Evolutionary conservation across 1,284 basidiomycete genomes (phyloP), one percentile per base, ranked within the genome.

Genomic region (Meripilus lineatus): DNA sequence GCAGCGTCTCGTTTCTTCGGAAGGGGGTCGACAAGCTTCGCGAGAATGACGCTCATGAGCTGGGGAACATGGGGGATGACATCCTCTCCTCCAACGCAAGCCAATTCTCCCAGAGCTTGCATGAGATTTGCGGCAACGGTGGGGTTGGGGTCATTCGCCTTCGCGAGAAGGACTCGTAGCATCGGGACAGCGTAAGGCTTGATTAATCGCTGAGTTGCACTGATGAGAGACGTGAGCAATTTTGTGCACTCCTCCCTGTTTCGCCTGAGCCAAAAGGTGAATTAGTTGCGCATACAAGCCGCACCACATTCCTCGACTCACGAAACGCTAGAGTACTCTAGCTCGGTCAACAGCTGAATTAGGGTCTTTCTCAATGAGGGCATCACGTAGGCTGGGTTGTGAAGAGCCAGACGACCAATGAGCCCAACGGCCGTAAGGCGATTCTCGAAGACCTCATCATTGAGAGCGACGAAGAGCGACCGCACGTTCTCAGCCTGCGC

Each of bases 331-430:
- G 95, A 93, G 61, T 98, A 99, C 66, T 99, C 95, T 38, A 99
- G 71, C 66, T 99, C 96, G 0, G 96, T 99, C 43, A 99, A 74
- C 6, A 99, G 79, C 62, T 99, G 95, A 48, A 99, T 97, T 45
- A 99, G 73, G 2, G 94, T 89, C 65, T 99, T 99, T 42, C 96
- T 79, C 30, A 99, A 70, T 5, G 93, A 95, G 3, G 96, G 95
- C 89, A 99, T 98, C 25, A 99, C 94, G 68, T 98, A 97, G 28
- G 96, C 96, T 0, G 96, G 96, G 58, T 99, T 99, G 68, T 97
- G 90, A 58, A 86, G 83, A 2, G 95, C 92, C 21, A 99, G 77
- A 22, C 96, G 84, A 2, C 96, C 96, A 53, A 99, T 97, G 52
- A 99, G 79, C 21, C 73, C 72, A 38, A 99, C 93, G 3, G 95